Evolutionary conservation across 2,329 filamentous ascomycete species (phyloP).

Genomic region (Lecanoromycetidae sp.): DNA sequence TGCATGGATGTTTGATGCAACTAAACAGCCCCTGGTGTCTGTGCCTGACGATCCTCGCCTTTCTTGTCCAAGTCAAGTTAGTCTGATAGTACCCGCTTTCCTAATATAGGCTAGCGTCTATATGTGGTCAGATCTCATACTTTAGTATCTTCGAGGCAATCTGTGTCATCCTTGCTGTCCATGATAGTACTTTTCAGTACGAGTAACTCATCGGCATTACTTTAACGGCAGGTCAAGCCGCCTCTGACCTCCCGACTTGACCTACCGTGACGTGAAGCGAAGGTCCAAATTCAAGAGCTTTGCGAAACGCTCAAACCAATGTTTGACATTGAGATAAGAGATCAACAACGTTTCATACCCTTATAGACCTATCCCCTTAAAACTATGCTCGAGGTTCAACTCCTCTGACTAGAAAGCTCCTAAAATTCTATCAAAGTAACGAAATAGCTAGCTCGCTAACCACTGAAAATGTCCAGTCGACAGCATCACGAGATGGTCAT

Average conservation of each 20-base stretch:
- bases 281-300: too few species aligned
- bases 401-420: neutral
- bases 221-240: too few species aligned
- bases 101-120: neutral
- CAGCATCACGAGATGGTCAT: too few species aligned
- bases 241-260: too few species aligned
- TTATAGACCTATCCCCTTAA: too few species aligned
- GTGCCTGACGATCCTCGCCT: conserved; percentile 14
- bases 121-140: conserved; percentile 5
- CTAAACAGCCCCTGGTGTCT: neutral
- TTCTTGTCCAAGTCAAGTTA: neutral
- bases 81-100: too few species aligned
- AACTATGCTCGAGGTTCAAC: neutral
- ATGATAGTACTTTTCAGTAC: too few species aligned
- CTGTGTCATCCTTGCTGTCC: too few species aligned
- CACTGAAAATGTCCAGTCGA: too few species aligned
- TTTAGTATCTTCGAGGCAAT: too few species aligned
- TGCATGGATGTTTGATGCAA: conserved; percentile 2
- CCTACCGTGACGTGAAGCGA: too few species aligned
- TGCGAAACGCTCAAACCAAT: neutral
- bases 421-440: neutral
- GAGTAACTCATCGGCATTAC: too few species aligned
- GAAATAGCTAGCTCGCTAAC: neutral
- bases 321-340: neutral
- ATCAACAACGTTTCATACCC: neutral